These are phyloP conservation scores for Durotheca rogersii DNA, from an alignment of 495 filamentous ascomycete genomes.

Conservation along the genomic window DNA sequence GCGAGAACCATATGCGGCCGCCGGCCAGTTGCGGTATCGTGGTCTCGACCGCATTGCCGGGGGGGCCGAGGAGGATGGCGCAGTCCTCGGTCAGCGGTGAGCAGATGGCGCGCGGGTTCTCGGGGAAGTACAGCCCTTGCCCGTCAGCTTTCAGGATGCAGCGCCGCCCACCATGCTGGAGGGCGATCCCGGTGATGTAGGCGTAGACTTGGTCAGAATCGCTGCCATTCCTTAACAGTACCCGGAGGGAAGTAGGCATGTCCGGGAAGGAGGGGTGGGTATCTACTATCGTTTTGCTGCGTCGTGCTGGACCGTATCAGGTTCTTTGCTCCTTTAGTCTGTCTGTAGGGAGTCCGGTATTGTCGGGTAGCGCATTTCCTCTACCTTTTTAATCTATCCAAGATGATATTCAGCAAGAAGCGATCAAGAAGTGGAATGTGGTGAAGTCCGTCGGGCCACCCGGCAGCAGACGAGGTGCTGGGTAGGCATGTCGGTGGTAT, in stretches of 20 bases:
- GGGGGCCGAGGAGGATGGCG: constrained; percentile 65
- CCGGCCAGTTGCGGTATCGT: constrained; percentile 71
- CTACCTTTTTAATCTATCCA: too few species aligned
- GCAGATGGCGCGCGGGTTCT: constrained; percentile 39
- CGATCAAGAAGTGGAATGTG: too few species aligned
- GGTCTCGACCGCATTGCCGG: constrained; percentile 59
- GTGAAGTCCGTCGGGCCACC: too few species aligned
- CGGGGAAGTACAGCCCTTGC: constrained; percentile 40
- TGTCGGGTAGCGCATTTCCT: too few species aligned
- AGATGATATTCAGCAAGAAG: too few species aligned
- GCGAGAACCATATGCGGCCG: constrained; percentile 69
- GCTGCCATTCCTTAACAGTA: constrained; percentile 43
- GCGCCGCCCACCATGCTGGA: constrained; percentile 39
- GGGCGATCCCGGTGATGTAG: constrained; percentile 48
- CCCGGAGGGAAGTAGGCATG: constrained; percentile 45
- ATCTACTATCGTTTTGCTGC: too few species aligned
- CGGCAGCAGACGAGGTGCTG: too few species aligned
- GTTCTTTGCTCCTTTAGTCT: background rate
- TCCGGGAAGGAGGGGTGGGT: background rate
- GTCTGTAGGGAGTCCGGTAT: too few species aligned
- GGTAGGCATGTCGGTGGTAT: too few species aligned
- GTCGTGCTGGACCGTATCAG: too few species aligned
- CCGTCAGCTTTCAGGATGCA: constrained; percentile 40
- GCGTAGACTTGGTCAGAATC: constrained; percentile 37
- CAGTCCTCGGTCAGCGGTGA: constrained; percentile 59